A percentile compares a stretch with the other conserved stretches of the same genome.
These are phyloP conservation scores for Sporothrix schenckii DNA, from an alignment of 2,329 filamentous ascomycete species.

Conservation along the genomic window DNA sequence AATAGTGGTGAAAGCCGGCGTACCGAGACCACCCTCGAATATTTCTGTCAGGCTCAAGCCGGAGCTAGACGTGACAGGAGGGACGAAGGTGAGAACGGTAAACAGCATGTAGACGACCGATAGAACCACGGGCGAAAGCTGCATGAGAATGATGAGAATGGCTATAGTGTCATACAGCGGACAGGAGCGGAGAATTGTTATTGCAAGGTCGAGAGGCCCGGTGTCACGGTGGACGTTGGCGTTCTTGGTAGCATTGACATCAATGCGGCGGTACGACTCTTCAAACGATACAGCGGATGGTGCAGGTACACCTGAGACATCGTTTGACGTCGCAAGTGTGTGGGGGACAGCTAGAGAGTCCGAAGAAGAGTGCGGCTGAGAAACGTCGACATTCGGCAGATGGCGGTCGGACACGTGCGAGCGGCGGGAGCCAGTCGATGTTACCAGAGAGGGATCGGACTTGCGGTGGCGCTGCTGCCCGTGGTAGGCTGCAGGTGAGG, in stretches of 20 bases:
- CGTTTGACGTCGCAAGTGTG: slow-evolving; percentile 40
- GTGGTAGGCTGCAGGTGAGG: slow-evolving; percentile 29
- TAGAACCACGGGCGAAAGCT: slow-evolving; percentile 83
- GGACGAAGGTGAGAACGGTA: slow-evolving; percentile 88
- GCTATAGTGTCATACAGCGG: slow-evolving; percentile 94
- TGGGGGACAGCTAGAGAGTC: slow-evolving; percentile 49
- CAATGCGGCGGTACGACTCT: slow-evolving; percentile 65
- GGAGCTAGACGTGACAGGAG: slow-evolving; percentile 75
- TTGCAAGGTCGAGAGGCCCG: slow-evolving; percentile 73
- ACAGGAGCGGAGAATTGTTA: slow-evolving; percentile 85
- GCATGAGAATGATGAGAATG: slow-evolving; percentile 93
- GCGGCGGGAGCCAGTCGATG: neutral
- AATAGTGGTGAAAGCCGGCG: slow-evolving; percentile 82
- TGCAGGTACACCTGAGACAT: slow-evolving; percentile 39
- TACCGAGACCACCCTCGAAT: slow-evolving; percentile 83
- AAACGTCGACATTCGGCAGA: slow-evolving; percentile 35
- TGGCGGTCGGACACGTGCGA: slow-evolving; percentile 5
- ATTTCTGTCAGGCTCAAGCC: slow-evolving; percentile 86
- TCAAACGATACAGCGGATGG: slow-evolving; percentile 44
- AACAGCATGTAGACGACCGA: slow-evolving; percentile 91
- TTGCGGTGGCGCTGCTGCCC: slow-evolving; percentile 31
- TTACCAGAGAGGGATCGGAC: slow-evolving; percentile 17
- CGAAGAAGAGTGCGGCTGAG: slow-evolving; percentile 59
- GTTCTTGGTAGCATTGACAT: slow-evolving; percentile 70
- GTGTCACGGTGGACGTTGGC: slow-evolving; percentile 68